Evolutionary conservation across 331 rosid genomes (phyloP), one percentile per base, ranked within the genome.

Genomic region (Spiraea crenata): DNA sequence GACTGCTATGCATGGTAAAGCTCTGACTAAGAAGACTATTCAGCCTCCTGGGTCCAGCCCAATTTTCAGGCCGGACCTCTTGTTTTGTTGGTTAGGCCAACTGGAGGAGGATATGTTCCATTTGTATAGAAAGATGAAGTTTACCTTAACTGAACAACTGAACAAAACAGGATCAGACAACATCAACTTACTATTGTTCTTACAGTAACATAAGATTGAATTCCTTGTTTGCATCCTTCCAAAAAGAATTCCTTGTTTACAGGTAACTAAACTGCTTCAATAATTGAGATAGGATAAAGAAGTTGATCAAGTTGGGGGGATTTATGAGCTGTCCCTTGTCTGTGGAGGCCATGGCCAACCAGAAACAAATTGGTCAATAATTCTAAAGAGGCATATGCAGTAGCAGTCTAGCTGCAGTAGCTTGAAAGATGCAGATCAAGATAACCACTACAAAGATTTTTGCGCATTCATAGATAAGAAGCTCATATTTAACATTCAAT

Each of bases 51-150:
- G 73, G 77, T 59, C 77, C 82, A 70, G 57, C 78, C 83, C 87
- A 70, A 77, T 65, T 80, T 74, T 77, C 56, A 50, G 65, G 70
- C 72, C 82, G 85, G 79, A 76, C 83, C 72, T 31, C 31, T 56
- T 56, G 31, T 63, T 79, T 84, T 61, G 69, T 66, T 41, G 71
- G 58, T 35, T 34, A 25, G 38, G 45, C 66, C 74, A 45, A 45
- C 49, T 45, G 14, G 49, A 45, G 49, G 31, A 25, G 31, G 14
- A 45, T 45, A 11, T 45, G 14, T 45, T 45, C 31, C 31, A 25
- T 25, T 25, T 25, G 31, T 0, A 25, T 0, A 25, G 31, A 25
- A 25, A 25, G 31, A 25, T 25, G 31, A 25, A 25, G 31, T 2
- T 25, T 25, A 25, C 31, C 31, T 1, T 25, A 25, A 25, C 31